Evolutionary conservation across 768 basidiomycete genomes (phyloP).

Genomic region (Amyloporia xantha): DNA sequence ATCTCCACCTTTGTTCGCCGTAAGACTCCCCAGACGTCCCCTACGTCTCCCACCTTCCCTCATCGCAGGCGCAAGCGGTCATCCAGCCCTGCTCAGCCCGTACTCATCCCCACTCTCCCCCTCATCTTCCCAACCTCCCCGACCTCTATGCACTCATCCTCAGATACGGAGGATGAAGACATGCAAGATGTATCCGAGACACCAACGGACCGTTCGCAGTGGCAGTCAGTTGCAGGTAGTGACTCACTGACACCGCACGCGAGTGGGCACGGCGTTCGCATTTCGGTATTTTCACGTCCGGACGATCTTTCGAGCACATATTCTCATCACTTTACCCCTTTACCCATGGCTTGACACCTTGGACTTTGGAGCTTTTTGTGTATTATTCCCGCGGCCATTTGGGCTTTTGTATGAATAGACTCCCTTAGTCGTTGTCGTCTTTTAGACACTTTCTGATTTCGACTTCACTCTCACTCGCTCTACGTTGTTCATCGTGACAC

Average conservation of each 20-base stretch:
- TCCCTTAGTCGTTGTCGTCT: neutral
- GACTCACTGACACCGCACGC: too few relatives aligned
- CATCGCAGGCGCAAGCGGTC: slow-evolving; percentile 23
- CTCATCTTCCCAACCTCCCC: slow-evolving; percentile 22
- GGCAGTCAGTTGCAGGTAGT: neutral
- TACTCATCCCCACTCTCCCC: slow-evolving; percentile 62
- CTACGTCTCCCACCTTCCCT: slow-evolving; percentile 59
- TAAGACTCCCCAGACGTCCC: slow-evolving; percentile 70
- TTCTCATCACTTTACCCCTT: neutral
- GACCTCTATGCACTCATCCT: slow-evolving; percentile 11
- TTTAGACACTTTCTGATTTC: neutral
- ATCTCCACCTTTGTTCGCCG: slow-evolving; percentile 78
- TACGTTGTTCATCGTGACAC: neutral
- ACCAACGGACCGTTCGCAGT: neutral
- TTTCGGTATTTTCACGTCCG: neutral
- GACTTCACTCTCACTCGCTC: neutral
- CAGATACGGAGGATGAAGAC: slow-evolving; percentile 24
- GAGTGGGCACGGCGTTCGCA: slow-evolving; percentile 3
- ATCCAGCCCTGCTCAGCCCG: slow-evolving; percentile 38
- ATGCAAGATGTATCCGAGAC: slow-evolving; percentile 12
- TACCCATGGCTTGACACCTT: neutral
- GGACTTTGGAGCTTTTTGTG: slow-evolving; percentile 1
- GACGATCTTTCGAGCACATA: neutral
- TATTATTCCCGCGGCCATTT: neutral
- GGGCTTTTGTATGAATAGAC: neutral